Conservation (phyloP, 768 basidiomycete species). For the Boletus subparvulus region DNA sequence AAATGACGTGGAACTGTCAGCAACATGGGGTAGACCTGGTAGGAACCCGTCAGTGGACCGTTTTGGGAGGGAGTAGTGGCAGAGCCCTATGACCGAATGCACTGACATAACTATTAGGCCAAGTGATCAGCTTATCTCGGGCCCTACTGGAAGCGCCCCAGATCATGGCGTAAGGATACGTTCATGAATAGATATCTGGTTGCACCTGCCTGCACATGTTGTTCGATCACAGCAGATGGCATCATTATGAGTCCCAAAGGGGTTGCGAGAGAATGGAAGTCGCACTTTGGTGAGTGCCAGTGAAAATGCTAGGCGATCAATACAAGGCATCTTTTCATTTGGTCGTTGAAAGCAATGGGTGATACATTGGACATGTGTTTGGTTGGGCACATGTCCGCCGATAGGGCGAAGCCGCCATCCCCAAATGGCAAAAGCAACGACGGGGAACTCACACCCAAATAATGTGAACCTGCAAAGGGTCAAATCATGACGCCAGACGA, state of each 20-base stretch:
- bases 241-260: slow-evolving; percentile 20
- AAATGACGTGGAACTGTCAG: slow-evolving; percentile 26
- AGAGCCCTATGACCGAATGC: background rate
- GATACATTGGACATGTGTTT: slow-evolving; percentile 18
- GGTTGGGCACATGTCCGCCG: slow-evolving; percentile 15
- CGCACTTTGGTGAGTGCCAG: slow-evolving; percentile 7
- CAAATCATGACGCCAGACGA: background rate
- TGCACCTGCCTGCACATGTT: slow-evolving; percentile 14
- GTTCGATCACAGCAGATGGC: slow-evolving; percentile 22
- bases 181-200: slow-evolving; percentile 11
- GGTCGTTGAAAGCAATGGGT: slow-evolving; percentile 1
- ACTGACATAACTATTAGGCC: slow-evolving; percentile 9
- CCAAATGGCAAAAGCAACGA: slow-evolving; percentile 17
- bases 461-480: slow-evolving; percentile 8
- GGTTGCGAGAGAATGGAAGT: slow-evolving; percentile 27
- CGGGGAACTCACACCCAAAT: slow-evolving; percentile 20
- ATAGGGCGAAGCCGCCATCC: slow-evolving; percentile 13
- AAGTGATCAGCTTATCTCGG: slow-evolving; percentile 18
- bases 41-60: background rate
- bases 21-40: background rate
- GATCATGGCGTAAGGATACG: slow-evolving; percentile 16
- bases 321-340: slow-evolving; percentile 28
- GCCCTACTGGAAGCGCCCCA: slow-evolving; percentile 9
- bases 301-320: slow-evolving; percentile 19
- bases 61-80: background rate